Conservation (phyloP, 2,329 filamentous ascomycete species). For the Hymenotorrendiella dingleyae region DNA sequence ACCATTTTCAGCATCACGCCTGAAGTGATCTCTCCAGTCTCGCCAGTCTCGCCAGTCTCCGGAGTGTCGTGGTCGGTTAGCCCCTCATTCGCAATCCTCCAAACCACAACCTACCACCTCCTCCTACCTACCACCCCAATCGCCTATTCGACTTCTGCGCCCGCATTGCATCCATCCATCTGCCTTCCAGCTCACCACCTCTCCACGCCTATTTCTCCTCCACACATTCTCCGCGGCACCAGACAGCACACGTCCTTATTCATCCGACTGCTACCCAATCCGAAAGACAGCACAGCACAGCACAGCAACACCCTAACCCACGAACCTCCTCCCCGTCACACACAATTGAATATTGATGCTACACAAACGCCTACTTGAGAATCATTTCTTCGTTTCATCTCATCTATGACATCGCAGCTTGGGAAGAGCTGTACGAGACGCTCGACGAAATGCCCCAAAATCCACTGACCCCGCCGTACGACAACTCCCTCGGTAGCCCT, state of each 20-base stretch:
- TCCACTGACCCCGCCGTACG: slow-evolving; percentile 22
- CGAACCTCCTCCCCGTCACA: slow-evolving; percentile 10
- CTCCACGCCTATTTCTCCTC: not conserved
- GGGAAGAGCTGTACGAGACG: slow-evolving; percentile 13
- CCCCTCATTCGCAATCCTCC: too few relatives aligned
- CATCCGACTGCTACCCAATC: too few relatives aligned
- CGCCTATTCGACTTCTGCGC: not conserved
- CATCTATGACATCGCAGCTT: slow-evolving; percentile 16
- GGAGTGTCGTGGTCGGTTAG: too few relatives aligned
- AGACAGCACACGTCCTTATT: not conserved
- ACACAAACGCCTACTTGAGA: slow-evolving; percentile 16
- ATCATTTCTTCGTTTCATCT: slow-evolving; percentile 7
- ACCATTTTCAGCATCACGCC: too few relatives aligned
- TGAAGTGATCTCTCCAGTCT: too few relatives aligned
- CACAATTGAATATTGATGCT: slow-evolving; percentile 6
- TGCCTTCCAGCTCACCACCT: not conserved
- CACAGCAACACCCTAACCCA: slow-evolving; percentile 1
- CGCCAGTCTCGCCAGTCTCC: too few relatives aligned
- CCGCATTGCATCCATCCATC: not conserved
- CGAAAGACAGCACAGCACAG: too few relatives aligned
- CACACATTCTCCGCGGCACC: too few relatives aligned
- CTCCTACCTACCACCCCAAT: too few relatives aligned
- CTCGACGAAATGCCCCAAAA: slow-evolving; percentile 22
- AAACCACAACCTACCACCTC: too few relatives aligned
- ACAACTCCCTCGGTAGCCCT: slow-evolving; percentile 15